A percentile compares a stretch with the other conserved stretches of the same genome.
Evolutionary conservation across 169 alveolate species (phyloP).

Genomic region (Eimeria maxima): DNA sequence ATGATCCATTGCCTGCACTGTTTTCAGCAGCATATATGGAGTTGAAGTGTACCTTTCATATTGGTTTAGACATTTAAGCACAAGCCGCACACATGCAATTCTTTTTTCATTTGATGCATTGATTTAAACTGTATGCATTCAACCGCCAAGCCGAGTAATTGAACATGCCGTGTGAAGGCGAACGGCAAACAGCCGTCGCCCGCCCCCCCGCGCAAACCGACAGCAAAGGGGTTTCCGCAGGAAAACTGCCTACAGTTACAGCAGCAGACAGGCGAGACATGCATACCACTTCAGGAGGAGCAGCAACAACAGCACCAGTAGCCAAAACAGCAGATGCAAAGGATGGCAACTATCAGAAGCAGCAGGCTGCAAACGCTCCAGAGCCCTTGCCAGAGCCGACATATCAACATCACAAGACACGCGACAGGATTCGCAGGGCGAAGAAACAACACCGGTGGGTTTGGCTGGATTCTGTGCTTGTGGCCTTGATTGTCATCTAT

Average conservation of each 20-base stretch:
- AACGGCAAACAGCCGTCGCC: background rate
- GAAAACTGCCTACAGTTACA: background rate
- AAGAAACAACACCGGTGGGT: constrained; percentile 78
- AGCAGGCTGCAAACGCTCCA: background rate
- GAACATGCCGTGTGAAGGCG: constrained; percentile 42
- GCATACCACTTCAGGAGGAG: background rate
- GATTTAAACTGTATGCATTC: too few species aligned
- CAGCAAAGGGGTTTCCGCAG: background rate
- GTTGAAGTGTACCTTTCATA: too few species aligned
- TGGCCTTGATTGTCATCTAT: background rate
- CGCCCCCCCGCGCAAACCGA: background rate
- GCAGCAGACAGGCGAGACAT: background rate
- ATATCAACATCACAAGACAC: constrained; percentile 71
- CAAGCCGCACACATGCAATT: too few species aligned
- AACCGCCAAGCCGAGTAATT: too few species aligned
- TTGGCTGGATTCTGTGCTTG: background rate
- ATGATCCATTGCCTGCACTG: too few species aligned
- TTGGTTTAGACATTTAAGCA: too few species aligned
- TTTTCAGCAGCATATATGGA: too few species aligned
- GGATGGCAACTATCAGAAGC: background rate
- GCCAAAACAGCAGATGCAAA: background rate
- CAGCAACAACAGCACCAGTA: constrained; percentile 17
- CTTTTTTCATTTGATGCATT: too few species aligned
- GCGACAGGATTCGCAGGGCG: constrained; percentile 63
- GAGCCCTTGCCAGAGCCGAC: constrained; percentile 5